Evolutionary conservation across 73 alveolate genomes (phyloP), one percentile per base, ranked within the genome.

Genomic region (Symbiodinium natans): DNA sequence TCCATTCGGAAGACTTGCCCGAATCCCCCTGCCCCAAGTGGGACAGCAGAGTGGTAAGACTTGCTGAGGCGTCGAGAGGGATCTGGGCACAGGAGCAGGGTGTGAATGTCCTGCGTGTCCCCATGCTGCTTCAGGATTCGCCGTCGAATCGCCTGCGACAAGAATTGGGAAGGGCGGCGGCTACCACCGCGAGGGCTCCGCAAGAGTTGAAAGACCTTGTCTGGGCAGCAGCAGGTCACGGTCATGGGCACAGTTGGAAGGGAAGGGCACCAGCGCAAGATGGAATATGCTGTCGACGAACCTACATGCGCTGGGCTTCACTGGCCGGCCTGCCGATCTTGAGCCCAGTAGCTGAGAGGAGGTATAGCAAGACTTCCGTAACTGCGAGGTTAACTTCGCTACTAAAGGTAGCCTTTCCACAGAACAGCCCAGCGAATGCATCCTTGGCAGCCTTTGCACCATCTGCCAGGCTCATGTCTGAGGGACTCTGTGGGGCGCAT

Each of bases 1-100:
- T 77, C 31, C 95, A 89, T 89, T 36, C 95, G 95, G 46, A 43
- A 89, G 95, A 89, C 95, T 27, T 89, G 95, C 25, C 95, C 95
- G 56, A 89, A 89, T 7, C 95, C 95, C 73, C 92, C 46, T 77
- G 54, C 87, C 25, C 95, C 95, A 75, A 89, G 23, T 34, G 95
- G 95, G 27, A 63, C 48, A 21, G 95, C 86, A 11, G 86, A 59
- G 56, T 56, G 74, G 73, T 89, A 89, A 41, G 75, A 89, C 4
- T 83, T 48, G 9, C 75, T 83, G 86, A 89, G 73, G 41, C 95
- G 95, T 23, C 95, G 42, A 27, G 95, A 63, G 21, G 95, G 95
- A 40, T 89, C 95, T 15, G 95, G 95, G 46, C 95, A 89, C 95
- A 89, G 46, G 15, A 89, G 95, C 23, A 89, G 43, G 34, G 95